Evolutionary conservation across 2,329 filamentous ascomycete species (phyloP).

Genomic region (Colletotrichum sp.): DNA sequence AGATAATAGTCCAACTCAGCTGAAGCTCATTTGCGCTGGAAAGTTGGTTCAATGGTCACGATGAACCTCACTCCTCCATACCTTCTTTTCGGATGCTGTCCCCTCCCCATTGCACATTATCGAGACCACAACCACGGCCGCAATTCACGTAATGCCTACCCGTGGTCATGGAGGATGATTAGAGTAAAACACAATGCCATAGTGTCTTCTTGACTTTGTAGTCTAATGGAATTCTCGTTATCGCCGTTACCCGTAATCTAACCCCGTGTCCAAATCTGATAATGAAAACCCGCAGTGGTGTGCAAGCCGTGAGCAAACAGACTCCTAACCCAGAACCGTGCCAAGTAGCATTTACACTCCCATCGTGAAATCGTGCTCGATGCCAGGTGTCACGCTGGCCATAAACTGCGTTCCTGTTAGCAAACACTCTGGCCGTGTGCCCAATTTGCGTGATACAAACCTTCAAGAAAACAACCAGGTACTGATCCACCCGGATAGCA

Average conservation of each 20-base stretch:
- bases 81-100: not conserved
- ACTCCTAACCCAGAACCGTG: not conserved
- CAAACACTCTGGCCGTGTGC: not conserved
- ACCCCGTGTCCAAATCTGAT: not conserved
- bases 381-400: slow-evolving; percentile 91
- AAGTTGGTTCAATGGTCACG: too few relatives aligned
- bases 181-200: not conserved
- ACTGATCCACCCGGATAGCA: slow-evolving; percentile 87
- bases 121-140: not conserved
- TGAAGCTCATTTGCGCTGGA: too few relatives aligned
- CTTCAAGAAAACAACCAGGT: slow-evolving; percentile 86
- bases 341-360: slow-evolving; percentile 64
- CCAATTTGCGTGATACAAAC: slow-evolving; percentile 48
- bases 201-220: slow-evolving; percentile 1
- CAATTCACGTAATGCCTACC: not conserved
- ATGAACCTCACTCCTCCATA: not conserved
- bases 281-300: not conserved
- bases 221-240: slow-evolving; percentile 7
- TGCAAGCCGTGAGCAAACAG: not conserved
- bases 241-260: slow-evolving; percentile 6
- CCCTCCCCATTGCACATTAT: not conserved
- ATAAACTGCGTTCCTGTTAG: slow-evolving; percentile 62
- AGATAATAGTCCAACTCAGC: not conserved
- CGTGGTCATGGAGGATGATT: not conserved
- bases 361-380: slow-evolving; percentile 99